Evolutionary conservation across 139 green algal species (phyloP).

Genomic region (Picochlorum sp.): DNA sequence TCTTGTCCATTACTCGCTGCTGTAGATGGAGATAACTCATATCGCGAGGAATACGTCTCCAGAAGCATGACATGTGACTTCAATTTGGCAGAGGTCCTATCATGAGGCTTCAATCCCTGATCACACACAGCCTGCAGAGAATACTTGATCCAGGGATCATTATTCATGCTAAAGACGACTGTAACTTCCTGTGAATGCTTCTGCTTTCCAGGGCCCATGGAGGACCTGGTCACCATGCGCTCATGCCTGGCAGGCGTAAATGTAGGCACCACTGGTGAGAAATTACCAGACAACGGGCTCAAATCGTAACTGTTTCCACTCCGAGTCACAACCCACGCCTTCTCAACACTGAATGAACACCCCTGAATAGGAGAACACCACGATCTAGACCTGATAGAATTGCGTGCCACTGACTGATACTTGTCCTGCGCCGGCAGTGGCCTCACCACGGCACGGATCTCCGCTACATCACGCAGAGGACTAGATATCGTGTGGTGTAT

Average conservation of each 20-base stretch:
- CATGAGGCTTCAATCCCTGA: conserved; percentile 70
- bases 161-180: conserved; percentile 92
- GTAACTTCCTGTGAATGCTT: conserved; percentile 65
- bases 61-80: conserved; percentile 72
- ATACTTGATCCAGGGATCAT: conserved; percentile 97
- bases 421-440: conserved; percentile 41
- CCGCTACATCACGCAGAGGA: conserved; percentile 31
- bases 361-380: conserved; percentile 55
- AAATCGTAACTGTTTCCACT: conserved; percentile 50
- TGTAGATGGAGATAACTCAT: background rate
- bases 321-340: conserved; percentile 59
- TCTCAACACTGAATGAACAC: conserved; percentile 70
- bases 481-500: conserved; percentile 36
- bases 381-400: conserved; percentile 70
- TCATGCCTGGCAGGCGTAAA: conserved; percentile 59
- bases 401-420: conserved; percentile 56
- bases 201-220: conserved; percentile 15
- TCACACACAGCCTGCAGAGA: conserved; percentile 73
- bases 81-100: conserved; percentile 82
- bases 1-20: conserved; percentile 23
- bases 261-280: conserved; percentile 50
- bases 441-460: conserved; percentile 55
- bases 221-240: conserved; percentile 61
- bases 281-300: conserved; percentile 34
- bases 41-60: conserved; percentile 47